Percentiles rank a stretch among this genome's conserved stretches.
phyloP scores from a whole-genome alignment of 495 filamentous ascomycete genomes.

The Penicillium mononematosum region DNA sequence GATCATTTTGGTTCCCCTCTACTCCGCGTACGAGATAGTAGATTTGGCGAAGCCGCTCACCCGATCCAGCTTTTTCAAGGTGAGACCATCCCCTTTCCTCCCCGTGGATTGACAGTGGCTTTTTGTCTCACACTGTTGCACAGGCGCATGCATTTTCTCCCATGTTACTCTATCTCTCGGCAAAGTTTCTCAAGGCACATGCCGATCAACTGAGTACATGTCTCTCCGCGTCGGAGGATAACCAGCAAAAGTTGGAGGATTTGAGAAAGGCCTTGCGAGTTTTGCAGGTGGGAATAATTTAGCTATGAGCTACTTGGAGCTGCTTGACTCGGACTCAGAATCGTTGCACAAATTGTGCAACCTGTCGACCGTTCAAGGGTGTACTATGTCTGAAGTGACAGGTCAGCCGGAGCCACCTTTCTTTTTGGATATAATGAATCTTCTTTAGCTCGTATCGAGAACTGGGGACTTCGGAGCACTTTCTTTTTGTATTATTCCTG shows the following conservation, averaged over 20 bases:
- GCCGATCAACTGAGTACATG: slow-evolving; percentile 1
- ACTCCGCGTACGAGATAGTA: slow-evolving; percentile 9
- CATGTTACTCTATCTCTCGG: slow-evolving; percentile 10
- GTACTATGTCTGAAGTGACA: neutral
- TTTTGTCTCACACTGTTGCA: neutral
- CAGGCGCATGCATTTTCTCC: slow-evolving; percentile 12
- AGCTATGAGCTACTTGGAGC: slow-evolving; percentile 3
- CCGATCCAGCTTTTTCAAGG: slow-evolving; percentile 8
- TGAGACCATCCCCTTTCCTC: neutral
- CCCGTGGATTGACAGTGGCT: neutral
- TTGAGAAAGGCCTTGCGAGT: slow-evolving; percentile 3
- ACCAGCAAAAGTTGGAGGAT: neutral
- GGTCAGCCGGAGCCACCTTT: neutral
- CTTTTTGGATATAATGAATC: slow-evolving; percentile 6
- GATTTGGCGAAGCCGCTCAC: slow-evolving; percentile 7
- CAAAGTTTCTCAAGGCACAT: slow-evolving; percentile 10
- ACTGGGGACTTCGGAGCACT: neutral
- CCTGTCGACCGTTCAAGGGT: neutral
- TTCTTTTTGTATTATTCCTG: neutral
- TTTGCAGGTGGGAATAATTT: slow-evolving; percentile 10
- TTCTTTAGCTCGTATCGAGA: slow-evolving; percentile 3
- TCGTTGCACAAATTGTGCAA: neutral
- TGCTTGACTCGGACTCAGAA: slow-evolving; percentile 7
- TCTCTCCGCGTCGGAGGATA: slow-evolving; percentile 8
- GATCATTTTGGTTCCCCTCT: slow-evolving; percentile 3